Evolutionary conservation across 2,329 filamentous ascomycete genomes (phyloP).

Genomic region (Colletotrichum theobromicola): DNA sequence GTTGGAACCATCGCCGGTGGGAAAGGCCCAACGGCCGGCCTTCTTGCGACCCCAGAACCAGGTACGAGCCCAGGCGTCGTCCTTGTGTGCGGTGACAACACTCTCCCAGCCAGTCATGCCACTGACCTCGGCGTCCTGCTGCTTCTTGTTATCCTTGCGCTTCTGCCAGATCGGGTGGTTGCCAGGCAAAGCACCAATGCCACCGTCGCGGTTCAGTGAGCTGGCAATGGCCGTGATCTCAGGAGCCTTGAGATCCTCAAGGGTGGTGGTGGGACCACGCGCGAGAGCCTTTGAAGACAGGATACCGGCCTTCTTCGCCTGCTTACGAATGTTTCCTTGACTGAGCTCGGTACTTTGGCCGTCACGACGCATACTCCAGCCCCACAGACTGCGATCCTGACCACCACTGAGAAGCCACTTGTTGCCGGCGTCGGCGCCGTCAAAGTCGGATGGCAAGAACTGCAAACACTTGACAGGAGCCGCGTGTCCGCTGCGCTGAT

Average conservation of each 20-base stretch:
- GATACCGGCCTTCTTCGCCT: conserved; percentile 86
- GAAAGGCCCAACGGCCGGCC: conserved; percentile 91
- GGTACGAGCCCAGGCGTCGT: conserved; percentile 84
- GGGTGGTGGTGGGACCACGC: conserved; percentile 65
- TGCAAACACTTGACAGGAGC: conserved; percentile 81
- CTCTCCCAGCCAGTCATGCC: conserved; percentile 95
- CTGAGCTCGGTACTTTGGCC: conserved; percentile 93
- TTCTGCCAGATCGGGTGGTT: conserved; percentile 86
- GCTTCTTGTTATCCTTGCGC: conserved; percentile 65
- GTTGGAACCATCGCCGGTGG: conserved; percentile 81
- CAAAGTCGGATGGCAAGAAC: conserved; percentile 87
- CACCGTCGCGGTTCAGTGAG: conserved; percentile 92
- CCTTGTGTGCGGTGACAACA: conserved; percentile 88
- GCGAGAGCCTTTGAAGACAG: conserved; percentile 61
- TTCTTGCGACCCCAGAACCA: conserved; percentile 98
- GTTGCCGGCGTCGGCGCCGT: conserved; percentile 84
- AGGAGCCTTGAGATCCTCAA: conserved; percentile 84
- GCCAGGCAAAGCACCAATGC: conserved; percentile 83
- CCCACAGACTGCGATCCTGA: conserved; percentile 91
- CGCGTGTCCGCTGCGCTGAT: conserved; percentile 87
- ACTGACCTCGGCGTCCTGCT: conserved; percentile 73
- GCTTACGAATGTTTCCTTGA: conserved; percentile 86
- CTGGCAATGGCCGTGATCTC: conserved; percentile 92
- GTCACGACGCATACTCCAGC: conserved; percentile 92
- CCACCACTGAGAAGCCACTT: conserved; percentile 96